These are phyloP conservation scores for Quercus gilva DNA, from an alignment of 306 rosid species.

Conservation along the genomic window DNA sequence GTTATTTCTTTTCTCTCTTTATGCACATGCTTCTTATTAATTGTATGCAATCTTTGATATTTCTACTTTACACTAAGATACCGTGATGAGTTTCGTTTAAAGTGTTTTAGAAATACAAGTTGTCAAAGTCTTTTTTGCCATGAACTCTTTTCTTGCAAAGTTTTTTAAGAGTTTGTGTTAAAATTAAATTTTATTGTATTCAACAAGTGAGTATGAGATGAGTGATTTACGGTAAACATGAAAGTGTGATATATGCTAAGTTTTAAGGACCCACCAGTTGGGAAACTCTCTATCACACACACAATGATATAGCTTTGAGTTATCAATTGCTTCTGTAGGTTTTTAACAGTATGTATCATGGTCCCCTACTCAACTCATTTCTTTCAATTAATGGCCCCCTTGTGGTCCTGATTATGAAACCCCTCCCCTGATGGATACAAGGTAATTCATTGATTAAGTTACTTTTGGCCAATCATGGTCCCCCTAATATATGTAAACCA, in stretches of 20 bases:
- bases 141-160: too few relatives aligned
- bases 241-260: slow-evolving; percentile 36
- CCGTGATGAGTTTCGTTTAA: too few relatives aligned
- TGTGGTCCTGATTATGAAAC: slow-evolving; percentile 33
- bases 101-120: too few relatives aligned
- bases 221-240: slow-evolving; percentile 22
- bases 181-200: too few relatives aligned
- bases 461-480: slow-evolving; percentile 31
- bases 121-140: too few relatives aligned
- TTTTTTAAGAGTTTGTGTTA: too few relatives aligned
- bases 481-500: slow-evolving; percentile 13
- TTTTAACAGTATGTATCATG: slow-evolving; percentile 27
- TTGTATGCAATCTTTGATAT: too few relatives aligned
- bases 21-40: too few relatives aligned
- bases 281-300: slow-evolving; percentile 30
- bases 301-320: slow-evolving; percentile 34
- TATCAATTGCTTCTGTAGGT: slow-evolving; percentile 45
- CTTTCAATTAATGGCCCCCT: slow-evolving; percentile 24
- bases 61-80: too few relatives aligned
- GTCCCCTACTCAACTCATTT: slow-evolving; percentile 14
- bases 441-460: slow-evolving; percentile 46
- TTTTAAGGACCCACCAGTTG: slow-evolving; percentile 36
- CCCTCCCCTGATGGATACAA: slow-evolving; percentile 12
- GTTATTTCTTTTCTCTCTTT: too few relatives aligned
- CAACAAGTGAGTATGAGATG: too few relatives aligned